These are phyloP conservation scores for Eucalyptus paniculata DNA, from an alignment of 345 rosid genomes.

Conservation along the genomic window DNA sequence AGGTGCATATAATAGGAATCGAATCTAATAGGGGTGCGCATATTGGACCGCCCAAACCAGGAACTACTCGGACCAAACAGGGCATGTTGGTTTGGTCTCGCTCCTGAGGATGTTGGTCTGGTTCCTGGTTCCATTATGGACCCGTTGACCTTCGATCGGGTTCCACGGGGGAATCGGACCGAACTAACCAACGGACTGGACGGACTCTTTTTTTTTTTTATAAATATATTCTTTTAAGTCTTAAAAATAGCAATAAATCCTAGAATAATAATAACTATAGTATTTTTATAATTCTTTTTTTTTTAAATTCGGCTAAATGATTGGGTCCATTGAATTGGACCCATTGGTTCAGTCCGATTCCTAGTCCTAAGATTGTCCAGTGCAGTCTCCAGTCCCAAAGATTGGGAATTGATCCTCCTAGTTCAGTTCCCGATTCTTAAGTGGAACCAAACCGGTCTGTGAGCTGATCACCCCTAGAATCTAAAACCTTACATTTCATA, in stretches of 20 bases:
- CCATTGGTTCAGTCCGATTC: fast-evolving
- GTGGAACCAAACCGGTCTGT: fast-evolving
- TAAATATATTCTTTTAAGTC: too few species aligned
- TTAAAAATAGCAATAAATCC: too few species aligned
- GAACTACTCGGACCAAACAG: fast-evolving
- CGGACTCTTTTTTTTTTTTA: fast-evolving
- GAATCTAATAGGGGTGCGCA: fast-evolving
- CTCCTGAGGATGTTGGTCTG: fast-evolving
- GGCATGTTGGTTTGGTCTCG: too few species aligned
- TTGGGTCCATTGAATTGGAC: fast-evolving
- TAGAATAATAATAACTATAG: too few species aligned
- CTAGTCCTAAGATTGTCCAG: fast-evolving
- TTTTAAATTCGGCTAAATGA: too few species aligned
- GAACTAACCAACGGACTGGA: fast-evolving
- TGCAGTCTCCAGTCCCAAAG: fast-evolving
- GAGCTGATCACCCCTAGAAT: fast-evolving
- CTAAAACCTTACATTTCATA: neutral
- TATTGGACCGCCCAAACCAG: fast-evolving
- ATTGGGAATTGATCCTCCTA: too few species aligned
- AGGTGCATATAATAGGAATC: neutral
- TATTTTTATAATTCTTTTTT: too few species aligned
- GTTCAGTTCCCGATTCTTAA: fast-evolving
- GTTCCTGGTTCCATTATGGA: fast-evolving
- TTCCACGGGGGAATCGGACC: fast-evolving
- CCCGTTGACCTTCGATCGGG: fast-evolving